Evolutionary conservation across 305 asterid species (phyloP).

Genomic region (Fraxinus greggii): DNA sequence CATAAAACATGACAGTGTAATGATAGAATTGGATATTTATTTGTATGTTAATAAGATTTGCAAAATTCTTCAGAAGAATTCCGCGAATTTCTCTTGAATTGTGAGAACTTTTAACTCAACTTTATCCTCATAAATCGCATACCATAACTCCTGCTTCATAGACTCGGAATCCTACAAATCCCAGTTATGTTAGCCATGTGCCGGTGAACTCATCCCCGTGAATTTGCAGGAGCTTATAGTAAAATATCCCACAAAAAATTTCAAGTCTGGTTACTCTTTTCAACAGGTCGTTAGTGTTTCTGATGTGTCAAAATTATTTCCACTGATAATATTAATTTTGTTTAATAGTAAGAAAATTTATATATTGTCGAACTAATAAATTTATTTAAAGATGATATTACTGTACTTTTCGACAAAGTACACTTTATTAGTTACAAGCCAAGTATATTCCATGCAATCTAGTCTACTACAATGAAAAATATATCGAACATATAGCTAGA

Average conservation of each 20-base stretch:
- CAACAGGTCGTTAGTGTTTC: neutral
- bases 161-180: neutral
- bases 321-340: neutral
- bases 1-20: conserved; percentile 15
- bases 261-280: neutral
- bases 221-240: neutral
- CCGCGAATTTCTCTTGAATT: neutral
- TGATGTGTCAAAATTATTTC: neutral
- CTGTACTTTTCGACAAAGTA: neutral
- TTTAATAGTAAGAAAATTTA: neutral
- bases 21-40: conserved; percentile 11
- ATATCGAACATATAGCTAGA: neutral
- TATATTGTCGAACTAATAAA: neutral
- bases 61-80: neutral
- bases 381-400: neutral
- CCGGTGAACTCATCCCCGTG: neutral
- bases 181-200: neutral
- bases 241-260: neutral
- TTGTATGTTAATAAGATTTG: neutral
- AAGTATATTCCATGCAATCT: neutral
- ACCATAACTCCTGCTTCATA: neutral
- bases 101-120: neutral
- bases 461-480: neutral
- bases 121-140: neutral
- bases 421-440: conserved; percentile 2